Conservation (phyloP, 805 yeast species). For the Osmozyma mogii region DNA sequence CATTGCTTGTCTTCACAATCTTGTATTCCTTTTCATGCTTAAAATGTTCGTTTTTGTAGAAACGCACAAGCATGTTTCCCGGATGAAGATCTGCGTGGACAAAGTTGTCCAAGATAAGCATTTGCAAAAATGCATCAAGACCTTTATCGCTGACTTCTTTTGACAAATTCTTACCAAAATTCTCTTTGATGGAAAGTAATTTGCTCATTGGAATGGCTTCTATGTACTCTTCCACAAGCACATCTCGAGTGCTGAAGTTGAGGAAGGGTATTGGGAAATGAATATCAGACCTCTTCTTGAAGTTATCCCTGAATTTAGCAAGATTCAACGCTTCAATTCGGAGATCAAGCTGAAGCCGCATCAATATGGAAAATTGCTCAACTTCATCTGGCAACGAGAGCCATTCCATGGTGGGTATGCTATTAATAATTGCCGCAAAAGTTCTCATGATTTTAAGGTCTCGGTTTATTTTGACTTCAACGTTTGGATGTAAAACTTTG, state of each 20-base stretch:
- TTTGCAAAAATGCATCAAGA: conserved; percentile 83
- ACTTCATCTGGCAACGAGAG: conserved; percentile 91
- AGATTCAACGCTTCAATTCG: conserved; percentile 85
- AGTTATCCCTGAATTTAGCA: conserved; percentile 62
- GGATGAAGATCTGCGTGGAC: conserved; percentile 97
- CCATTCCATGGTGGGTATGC: conserved; percentile 96
- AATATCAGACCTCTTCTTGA: conserved; percentile 47
- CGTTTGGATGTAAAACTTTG: conserved; percentile 88
- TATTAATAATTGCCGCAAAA: conserved; percentile 64
- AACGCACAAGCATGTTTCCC: conserved; percentile 81
- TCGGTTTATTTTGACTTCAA: conserved; percentile 60
- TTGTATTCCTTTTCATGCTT: conserved; percentile 36
- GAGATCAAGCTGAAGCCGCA: conserved; percentile 84
- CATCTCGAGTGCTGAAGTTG: conserved; percentile 55
- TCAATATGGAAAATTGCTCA: conserved; percentile 73
- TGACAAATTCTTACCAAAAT: conserved; percentile 45
- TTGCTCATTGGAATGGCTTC: conserved; percentile 77
- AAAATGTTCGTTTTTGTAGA: conserved; percentile 43
- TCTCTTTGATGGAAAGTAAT: conserved; percentile 44
- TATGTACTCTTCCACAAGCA: conserved; percentile 80
- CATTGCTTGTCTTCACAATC: conserved; percentile 35
- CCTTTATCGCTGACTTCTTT: conserved; percentile 72
- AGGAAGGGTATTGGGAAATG: conserved; percentile 76
- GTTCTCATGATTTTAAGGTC: conserved; percentile 79
- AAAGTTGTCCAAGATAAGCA: conserved; percentile 89